These are phyloP conservation scores for Tulasnella sp. DNA, from an alignment of 768 basidiomycete species.

Conservation along the genomic window DNA sequence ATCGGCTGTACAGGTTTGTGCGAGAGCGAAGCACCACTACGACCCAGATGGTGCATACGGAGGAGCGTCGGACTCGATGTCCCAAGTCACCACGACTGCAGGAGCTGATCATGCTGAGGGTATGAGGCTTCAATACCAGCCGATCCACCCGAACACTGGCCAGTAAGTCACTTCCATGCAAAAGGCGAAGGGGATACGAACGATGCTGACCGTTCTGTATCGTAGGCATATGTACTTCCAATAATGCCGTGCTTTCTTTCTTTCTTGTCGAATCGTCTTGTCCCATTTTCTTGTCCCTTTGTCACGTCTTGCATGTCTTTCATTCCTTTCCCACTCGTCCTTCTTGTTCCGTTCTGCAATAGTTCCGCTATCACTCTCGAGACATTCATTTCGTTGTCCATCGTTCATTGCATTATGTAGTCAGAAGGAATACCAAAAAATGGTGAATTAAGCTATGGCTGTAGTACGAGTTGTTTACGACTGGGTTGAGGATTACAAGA, in stretches of 20 bases:
- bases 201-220: background rate
- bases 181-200: background rate
- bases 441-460: background rate
- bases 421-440: background rate
- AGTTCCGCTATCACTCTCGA: too few species aligned
- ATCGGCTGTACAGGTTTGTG: background rate
- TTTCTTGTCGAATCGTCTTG: too few species aligned
- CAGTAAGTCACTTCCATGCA: background rate
- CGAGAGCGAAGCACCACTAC: slow-evolving; percentile 23
- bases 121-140: background rate
- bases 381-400: background rate
- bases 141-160: slow-evolving; percentile 7
- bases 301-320: too few species aligned
- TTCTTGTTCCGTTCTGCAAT: background rate
- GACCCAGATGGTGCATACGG: slow-evolving; percentile 20
- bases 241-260: too few species aligned
- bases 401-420: background rate
- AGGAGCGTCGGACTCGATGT: background rate
- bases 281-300: background rate
- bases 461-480: background rate
- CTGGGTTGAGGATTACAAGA: background rate
- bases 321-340: background rate
- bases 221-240: slow-evolving; percentile 18
- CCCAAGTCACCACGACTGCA: slow-evolving; percentile 7
- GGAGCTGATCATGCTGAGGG: background rate